Evolutionary conservation across 2,329 filamentous ascomycete species (phyloP), one percentile per base, ranked within the genome.

Genomic region (Aspergillus cejpii): DNA sequence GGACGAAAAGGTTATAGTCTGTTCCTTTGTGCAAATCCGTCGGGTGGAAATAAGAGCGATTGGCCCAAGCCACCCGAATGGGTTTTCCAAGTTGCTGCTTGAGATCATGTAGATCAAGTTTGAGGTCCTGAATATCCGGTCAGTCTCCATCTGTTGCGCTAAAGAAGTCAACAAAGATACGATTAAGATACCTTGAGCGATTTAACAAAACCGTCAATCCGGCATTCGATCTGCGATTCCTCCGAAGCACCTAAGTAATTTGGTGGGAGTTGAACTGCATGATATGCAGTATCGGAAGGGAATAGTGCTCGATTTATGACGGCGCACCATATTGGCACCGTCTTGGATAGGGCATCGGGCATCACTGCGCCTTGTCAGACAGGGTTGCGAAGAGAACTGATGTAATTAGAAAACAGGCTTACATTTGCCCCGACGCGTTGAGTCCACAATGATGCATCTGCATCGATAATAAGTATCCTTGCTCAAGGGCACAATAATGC

Each of bases 281-380:
- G 74, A 15, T 64, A 68, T 12, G 62, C 59, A 14, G 57, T 53
- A 2, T 71, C 53, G 15, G 74, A 67, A 0, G 85, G 84, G 62
- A 95, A 94, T 3, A 97, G 71, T 2, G 81, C 73, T 37, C 78
- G 75, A 67, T 97, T 97, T 57, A 96, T 68, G 14, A 96, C 87
- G 50, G 84, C 80, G 66, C 86, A 90, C 92, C 92, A 98, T 50
- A 95, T 86, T 1, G 92, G 91, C 20, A 97, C 75, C 0, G 92
- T 97, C 66, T 95, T 96, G 57, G 85, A 88, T 14, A 98, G 76
- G 12, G 92, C 90, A 69, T 98, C 92, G 1, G 92, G 91, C 82
- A 97, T 94, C 56, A 79, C 82, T 84, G 51, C 23, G 37, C 45
- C 45, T 48, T 37, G 50, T 61, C 43, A 59, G 52, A 51, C 37